These are phyloP conservation scores for Penicillium simplicissimum DNA, from an alignment of 495 filamentous ascomycete genomes.

Conservation along the genomic window DNA sequence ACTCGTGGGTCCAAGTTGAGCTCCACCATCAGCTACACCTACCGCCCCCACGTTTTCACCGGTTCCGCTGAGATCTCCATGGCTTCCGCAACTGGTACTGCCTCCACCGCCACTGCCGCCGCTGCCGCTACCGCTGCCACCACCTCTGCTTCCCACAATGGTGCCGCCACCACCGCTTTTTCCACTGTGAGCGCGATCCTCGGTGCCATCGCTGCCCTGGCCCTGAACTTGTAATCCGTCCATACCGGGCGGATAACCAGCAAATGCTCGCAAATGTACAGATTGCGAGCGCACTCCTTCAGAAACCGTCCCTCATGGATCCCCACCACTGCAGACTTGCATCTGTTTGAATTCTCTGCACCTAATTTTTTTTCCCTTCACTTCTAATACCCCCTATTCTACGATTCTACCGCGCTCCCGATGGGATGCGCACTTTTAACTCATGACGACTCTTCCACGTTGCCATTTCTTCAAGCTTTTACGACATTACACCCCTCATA, in stretches of 20 bases:
- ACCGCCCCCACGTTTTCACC: constrained; percentile 39
- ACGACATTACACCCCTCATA: constrained; percentile 23
- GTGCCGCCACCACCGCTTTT: constrained; percentile 24
- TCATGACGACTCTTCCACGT: constrained; percentile 30
- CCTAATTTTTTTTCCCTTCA: constrained; percentile 14
- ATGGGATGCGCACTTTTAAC: constrained; percentile 11
- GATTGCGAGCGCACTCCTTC: constrained; percentile 7
- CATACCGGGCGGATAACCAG: neutral
- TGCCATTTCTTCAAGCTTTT: constrained; percentile 22
- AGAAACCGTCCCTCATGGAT: constrained; percentile 6
- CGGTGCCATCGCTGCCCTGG: constrained; percentile 33
- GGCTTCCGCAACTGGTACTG: constrained; percentile 12
- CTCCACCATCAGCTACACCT: constrained; percentile 32
- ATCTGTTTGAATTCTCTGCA: constrained; percentile 16
- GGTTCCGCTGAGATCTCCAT: constrained; percentile 26
- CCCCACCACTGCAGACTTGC: constrained; percentile 17
- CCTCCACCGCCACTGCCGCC: constrained; percentile 16
- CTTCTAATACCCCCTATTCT: constrained; percentile 16
- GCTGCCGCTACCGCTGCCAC: constrained; percentile 14
- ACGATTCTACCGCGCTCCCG: constrained; percentile 11
- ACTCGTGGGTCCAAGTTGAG: constrained; percentile 21
- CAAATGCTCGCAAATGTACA: constrained; percentile 17
- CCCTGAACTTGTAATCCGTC: constrained; percentile 25
- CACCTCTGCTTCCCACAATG: constrained; percentile 20
- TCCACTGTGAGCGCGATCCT: constrained; percentile 33